Conservation (phyloP, 768 basidiomycete genomes). For the Porphyrellus cyaneotinctus region DNA sequence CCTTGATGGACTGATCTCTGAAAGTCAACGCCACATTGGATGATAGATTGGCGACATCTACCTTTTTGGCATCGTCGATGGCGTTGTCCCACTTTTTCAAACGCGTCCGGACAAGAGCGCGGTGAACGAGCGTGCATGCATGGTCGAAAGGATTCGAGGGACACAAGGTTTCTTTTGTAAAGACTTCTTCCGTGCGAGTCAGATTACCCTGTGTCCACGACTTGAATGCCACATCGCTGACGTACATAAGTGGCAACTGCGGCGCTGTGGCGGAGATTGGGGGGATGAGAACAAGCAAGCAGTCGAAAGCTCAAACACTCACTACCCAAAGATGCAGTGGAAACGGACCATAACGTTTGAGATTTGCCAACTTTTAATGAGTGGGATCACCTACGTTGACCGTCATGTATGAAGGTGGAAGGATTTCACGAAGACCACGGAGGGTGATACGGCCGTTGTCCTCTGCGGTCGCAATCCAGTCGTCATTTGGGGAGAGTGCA, state of each 20-base stretch:
- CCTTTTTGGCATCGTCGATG: conserved; percentile 7
- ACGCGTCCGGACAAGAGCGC: not conserved
- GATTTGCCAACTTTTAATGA: not conserved
- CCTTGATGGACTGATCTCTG: not conserved
- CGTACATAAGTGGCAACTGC: not conserved
- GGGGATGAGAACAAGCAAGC: not conserved
- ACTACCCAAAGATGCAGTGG: not conserved
- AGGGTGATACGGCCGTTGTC: not conserved
- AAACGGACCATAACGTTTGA: not conserved
- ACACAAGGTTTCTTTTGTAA: not conserved
- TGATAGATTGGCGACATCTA: not conserved
- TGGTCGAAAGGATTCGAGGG: not conserved
- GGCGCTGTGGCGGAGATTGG: not conserved
- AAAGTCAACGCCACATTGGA: not conserved
- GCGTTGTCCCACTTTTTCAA: not conserved
- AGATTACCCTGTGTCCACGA: conserved; percentile 1
- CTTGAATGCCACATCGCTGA: not conserved
- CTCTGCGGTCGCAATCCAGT: conserved; percentile 1
- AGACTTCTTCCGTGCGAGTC: not conserved
- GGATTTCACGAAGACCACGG: not conserved
- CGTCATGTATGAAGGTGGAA: not conserved
- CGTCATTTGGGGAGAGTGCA: not conserved
- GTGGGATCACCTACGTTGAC: not conserved
- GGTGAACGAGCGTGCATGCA: conserved; percentile 1
- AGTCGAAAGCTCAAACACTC: not conserved